Base-by-base conservation (phyloP, 306 rosid species). In the Prunus kanzakura region DNA sequence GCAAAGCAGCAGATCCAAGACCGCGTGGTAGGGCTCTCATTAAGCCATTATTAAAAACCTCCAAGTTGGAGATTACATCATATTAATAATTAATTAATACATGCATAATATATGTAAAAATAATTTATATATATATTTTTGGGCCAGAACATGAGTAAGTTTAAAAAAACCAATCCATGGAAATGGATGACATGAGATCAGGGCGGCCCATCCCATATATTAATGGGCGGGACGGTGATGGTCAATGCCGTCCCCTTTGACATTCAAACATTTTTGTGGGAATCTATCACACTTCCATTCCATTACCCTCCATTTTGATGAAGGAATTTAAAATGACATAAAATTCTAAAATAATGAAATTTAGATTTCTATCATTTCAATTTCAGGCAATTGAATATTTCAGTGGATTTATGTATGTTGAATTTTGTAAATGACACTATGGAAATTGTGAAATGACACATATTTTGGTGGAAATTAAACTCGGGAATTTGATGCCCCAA, bases 1-100 rank as follows among this genome's bases (percentile, higher is more conserved):
- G 45, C 58, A 73, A 73, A 64, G 67, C 68, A 45, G 69, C 47
- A 46, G 77, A 73, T 73, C 77, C 77, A 73, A 73, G 68, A 25
- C 58, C 68, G 45, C 27, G 69, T 45, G 25, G 45, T 16, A 15
- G 47, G 7, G 74, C 1, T 69, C 3, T 69, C 58, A 50, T 49
- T 27, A 49, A 45, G 54, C 13, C 71, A 45, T n/a, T 67, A 16
- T n/a, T 10, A 15, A 49, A 45, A 47, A 1, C 13, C 47, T 56
- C 63, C 41, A 22, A 56, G 38, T 14, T 43, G 41, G 49, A 29
- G 55, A 8, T 72, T 41, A 56, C 16, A 14, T 72, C 52, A 35
- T 32, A 32, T n/a, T 38, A 6, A 38, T 38, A 38, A 38, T 38
- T 13, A 52, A 35, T 38, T 6, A 38, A 23, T 58, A 22, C 32